Evolutionary conservation across 768 basidiomycete species (phyloP), one percentile per base, ranked within the genome.

Genomic region (Chalciporus sphaerocephalus): DNA sequence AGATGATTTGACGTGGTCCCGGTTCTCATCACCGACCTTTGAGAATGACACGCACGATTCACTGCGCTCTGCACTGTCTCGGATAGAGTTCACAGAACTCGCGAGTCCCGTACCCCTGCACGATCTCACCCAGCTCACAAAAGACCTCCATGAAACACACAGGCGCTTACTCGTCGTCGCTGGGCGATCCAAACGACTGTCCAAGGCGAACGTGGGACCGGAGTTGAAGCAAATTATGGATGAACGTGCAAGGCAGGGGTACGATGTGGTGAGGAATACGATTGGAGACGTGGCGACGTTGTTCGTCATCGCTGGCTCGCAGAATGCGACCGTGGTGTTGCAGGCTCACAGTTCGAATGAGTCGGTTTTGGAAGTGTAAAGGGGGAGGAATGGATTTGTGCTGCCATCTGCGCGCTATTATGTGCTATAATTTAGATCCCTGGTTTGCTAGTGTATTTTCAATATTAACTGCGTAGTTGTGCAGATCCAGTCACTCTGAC

Each of bases 271-370:
- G 48, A 73, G 75, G 61, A 85, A 87, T 69, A 92, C 92, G 17
- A 73, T 95, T 20, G 94, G 94, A 3, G 89, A 94, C 61, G 83
- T 89, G 15, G 88, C 81, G 2, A 78, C 84, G 32, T 83, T 83
- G 36, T 79, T 94, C 60, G 79, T 92, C 11, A 69, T 83, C 3
- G 72, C 80, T 6, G 78, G 77, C 1, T 69, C 72, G 40, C 76
- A 76, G 27, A 70, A 74, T 34, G 85, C 80, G 16, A 55, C 89
- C 32, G 68, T 89, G 27, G 85, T 91, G 1, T 58, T 91, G 25
- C 88, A 90, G 68, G 79, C 82, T 37, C 15, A 13, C 15, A 15
- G n/a, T 32, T 68, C 72, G 57, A 58, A 61, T 59, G 66, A 44
- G 9, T 21, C 37, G 20, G 22, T 34, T 10, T 33, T 7, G 25